These are phyloP conservation scores for Pleurotus sapidus DNA, from an alignment of 768 basidiomycete species.

Conservation along the genomic window DNA sequence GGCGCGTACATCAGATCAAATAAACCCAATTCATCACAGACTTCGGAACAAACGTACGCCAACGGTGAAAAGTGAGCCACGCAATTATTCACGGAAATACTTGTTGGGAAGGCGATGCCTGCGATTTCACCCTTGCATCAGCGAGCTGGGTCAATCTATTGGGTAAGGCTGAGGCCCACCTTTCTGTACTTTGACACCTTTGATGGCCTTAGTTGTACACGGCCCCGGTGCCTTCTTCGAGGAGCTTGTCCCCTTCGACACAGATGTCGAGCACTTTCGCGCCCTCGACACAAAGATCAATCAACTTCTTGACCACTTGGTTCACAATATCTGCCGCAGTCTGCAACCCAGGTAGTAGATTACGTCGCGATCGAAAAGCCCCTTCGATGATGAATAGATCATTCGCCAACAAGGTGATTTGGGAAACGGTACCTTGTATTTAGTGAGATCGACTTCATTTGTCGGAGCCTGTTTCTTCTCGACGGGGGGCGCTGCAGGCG, in stretches of 20 bases:
- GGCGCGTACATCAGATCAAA: conserved; percentile 1
- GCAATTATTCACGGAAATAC: conserved; percentile 90
- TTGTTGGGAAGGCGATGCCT: conserved; percentile 96
- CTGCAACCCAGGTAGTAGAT: conserved; percentile 32
- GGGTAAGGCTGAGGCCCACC: conserved; percentile 39
- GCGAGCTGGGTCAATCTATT: neutral
- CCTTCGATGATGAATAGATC: conserved; percentile 6
- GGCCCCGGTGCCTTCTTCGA: conserved; percentile 79
- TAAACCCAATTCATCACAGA: conserved; percentile 9
- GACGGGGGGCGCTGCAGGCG: conserved; percentile 23
- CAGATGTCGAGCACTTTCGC: conserved; percentile 90
- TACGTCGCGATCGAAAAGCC: conserved; percentile 7
- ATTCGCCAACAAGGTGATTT: neutral
- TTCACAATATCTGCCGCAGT: conserved; percentile 90
- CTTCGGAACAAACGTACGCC: conserved; percentile 52
- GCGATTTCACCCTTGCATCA: neutral
- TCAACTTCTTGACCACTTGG: conserved; percentile 80
- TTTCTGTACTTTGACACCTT: conserved; percentile 85
- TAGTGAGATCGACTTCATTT: conserved; percentile 74
- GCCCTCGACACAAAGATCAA: conserved; percentile 74
- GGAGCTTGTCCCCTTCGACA: conserved; percentile 87
- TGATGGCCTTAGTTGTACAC: conserved; percentile 91
- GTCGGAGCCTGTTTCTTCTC: conserved; percentile 55
- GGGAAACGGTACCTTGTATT: conserved; percentile 67
- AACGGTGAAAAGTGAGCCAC: conserved; percentile 98